Base-by-base conservation (phyloP, 2,329 filamentous ascomycete genomes). In the Westerdykella ornata region DNA sequence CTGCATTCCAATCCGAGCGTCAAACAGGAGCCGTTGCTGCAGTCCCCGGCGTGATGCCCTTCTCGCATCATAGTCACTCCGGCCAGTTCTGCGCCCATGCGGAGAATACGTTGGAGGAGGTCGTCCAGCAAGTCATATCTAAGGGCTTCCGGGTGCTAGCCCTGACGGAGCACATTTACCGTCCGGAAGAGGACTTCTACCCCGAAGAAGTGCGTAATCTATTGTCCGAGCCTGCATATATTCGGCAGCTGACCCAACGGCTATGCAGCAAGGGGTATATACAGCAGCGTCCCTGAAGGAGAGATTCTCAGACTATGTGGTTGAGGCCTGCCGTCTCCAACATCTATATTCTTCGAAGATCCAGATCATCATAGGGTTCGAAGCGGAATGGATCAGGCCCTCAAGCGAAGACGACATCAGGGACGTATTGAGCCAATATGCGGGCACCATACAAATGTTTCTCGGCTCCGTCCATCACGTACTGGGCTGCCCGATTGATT, bases 31-130 rank as follows among this genome's bases (percentile, higher is more conserved):
- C 12, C 2, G 8, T 11, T 26, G 22, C 22, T 26, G 12, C 12
- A 4, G n/a, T n/a, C 22, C 12, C 22, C 12, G 22, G 22, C 22
- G 22, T 26, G 22, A 97, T 97, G 92, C 89, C 90, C 1, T 95
- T 94, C 71, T 94, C 92, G 4, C 94, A 97, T 73, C 92, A 98
- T 68, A 94, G 88, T 60, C 92, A 98, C 70, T 97, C 92, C 29
- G 92, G 92, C 49, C 87, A 98, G 65, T 98, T 98, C 72, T 98
- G 92, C 71, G 56, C 56, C 5, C 92, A 98, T 71, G 92, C 92
- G 38, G 81, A 84, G 61, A 81, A 94, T 63, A 76, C 80, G 15
- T 77, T 98, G 8, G 90, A 97, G 65, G 82, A 88, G 51, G 79
- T 97, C 37, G 73, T 97, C 54, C 77, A 82, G 59, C 77, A 81